Evolutionary conservation across 2,329 filamentous ascomycete species (phyloP), one percentile per base, ranked within the genome.

Genomic region (Pseudocercospora macadamiae): DNA sequence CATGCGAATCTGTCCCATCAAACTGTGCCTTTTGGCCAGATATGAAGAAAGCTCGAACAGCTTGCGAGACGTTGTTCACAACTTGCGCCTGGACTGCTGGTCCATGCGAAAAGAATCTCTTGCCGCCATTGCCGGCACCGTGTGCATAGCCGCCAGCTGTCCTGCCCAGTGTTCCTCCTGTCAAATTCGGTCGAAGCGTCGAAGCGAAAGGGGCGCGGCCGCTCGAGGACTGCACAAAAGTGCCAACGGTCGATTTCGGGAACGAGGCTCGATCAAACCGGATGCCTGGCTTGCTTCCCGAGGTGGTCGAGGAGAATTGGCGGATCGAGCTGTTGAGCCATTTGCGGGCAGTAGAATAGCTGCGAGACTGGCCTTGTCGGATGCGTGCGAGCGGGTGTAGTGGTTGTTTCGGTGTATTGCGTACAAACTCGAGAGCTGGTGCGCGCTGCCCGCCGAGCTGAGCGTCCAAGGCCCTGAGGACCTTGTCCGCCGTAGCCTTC

Each of bases 21-120:
- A 93, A 97, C 58, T 90, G 89, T 8, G 89, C 88, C 74, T 93
- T 95, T 70, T 96, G 87, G 0, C 95, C 95, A 0, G 90, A 92
- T n/a, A 96, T 82, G 77, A 91, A 89, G 76, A 99, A 97, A 10
- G 92, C 93, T 54, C 95, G 87, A 70, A 97, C 88, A 4, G 92
- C 95, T 67, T 92, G 88, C 10, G 91, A 96, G n/a, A 97, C 93
- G 75, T 96, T 96, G 74, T 95, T 89, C 52, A 97, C 85, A 47
- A 97, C 91, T 74, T 97, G 91, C 1, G 93, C 91, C 36, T 91
- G 92, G 6, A 88, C 86, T 8, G 90, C 89, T 1, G 93, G 91
- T 0, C 87, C 85, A 76, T 97, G 93, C 1, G 91, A 96, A 77
- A 97, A 97, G 79, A 93, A 93, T 65, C 93, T 85, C 21, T 87